Percentiles rank a stretch among this genome's conserved stretches.
Evolutionary conservation across 331 rosid species (phyloP).

Genomic region (Saraca asoca): DNA sequence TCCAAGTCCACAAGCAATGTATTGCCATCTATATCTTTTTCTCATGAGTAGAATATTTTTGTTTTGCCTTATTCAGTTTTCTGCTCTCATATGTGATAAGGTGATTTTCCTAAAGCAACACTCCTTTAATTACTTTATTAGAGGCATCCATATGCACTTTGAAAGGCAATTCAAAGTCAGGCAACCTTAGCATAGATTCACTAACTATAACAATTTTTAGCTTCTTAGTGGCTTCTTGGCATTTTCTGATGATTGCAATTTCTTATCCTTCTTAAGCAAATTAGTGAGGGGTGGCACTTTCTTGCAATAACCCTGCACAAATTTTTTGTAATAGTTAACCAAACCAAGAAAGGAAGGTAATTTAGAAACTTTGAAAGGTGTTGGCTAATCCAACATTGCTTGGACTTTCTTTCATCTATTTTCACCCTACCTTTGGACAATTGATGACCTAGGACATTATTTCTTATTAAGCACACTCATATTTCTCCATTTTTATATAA

Average conservation of each 20-base stretch:
- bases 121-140: background rate
- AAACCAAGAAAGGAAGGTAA: background rate
- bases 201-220: background rate
- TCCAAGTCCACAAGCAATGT: background rate
- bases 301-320: background rate
- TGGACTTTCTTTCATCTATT: conserved; percentile 1
- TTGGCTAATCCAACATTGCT: background rate
- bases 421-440: background rate
- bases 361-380: background rate
- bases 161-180: too few relatives aligned
- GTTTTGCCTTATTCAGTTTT: too few relatives aligned
- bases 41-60: background rate
- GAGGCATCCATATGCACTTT: background rate
- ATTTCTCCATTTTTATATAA: conserved; percentile 1
- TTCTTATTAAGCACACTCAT: background rate
- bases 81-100: background rate
- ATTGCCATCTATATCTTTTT: background rate
- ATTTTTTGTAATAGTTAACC: background rate
- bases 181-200: background rate
- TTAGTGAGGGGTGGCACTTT: too few relatives aligned
- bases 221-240: background rate
- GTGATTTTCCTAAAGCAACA: background rate
- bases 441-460: background rate
- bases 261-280: background rate
- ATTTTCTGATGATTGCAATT: background rate